These are phyloP conservation scores for Agaricus subrufescens DNA, from an alignment of 768 basidiomycete species.

Conservation along the genomic window DNA sequence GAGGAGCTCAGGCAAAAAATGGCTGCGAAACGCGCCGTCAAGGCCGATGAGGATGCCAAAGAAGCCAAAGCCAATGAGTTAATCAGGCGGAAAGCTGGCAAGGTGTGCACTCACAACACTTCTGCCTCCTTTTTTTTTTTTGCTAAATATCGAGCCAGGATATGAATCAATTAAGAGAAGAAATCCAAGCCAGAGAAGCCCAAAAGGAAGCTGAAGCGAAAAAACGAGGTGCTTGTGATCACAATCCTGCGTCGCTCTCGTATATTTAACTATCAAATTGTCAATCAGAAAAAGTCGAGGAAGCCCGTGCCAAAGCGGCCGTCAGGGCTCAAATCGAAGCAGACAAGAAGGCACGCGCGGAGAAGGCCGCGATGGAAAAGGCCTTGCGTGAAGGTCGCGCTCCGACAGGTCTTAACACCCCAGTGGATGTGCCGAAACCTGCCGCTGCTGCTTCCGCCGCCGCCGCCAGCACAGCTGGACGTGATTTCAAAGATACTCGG, in stretches of 20 bases:
- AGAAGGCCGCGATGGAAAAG: conserved; percentile 86
- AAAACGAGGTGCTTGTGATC: conserved; percentile 54
- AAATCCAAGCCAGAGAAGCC: conserved; percentile 71
- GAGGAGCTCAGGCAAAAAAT: conserved; percentile 77
- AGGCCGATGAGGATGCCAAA: conserved; percentile 68
- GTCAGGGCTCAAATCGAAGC: conserved; percentile 93
- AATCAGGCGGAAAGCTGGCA: conserved; percentile 81
- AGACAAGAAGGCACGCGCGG: conserved; percentile 75
- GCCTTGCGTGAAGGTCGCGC: conserved; percentile 77
- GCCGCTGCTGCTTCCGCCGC: conserved; percentile 30
- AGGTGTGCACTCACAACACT: conserved; percentile 34
- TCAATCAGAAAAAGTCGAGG: conserved; percentile 78
- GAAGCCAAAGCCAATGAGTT: conserved; percentile 72
- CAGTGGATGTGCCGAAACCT: conserved; percentile 24
- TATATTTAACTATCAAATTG: not conserved
- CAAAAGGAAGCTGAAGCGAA: conserved; percentile 80
- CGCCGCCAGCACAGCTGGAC: conserved; percentile 46
- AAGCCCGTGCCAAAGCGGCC: conserved; percentile 79
- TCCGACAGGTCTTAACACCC: conserved; percentile 18
- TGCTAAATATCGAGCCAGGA: conserved; percentile 41
- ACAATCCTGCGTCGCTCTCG: not conserved
- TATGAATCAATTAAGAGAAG: conserved; percentile 66
- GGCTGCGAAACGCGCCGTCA: conserved; percentile 70
- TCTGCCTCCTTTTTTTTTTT: not conserved
- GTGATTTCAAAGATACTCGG: conserved; percentile 83